Percentiles rank a stretch among this genome's conserved stretches.
Conservation (phyloP, 2,329 filamentous ascomycete species). For the Capronia americana region DNA sequence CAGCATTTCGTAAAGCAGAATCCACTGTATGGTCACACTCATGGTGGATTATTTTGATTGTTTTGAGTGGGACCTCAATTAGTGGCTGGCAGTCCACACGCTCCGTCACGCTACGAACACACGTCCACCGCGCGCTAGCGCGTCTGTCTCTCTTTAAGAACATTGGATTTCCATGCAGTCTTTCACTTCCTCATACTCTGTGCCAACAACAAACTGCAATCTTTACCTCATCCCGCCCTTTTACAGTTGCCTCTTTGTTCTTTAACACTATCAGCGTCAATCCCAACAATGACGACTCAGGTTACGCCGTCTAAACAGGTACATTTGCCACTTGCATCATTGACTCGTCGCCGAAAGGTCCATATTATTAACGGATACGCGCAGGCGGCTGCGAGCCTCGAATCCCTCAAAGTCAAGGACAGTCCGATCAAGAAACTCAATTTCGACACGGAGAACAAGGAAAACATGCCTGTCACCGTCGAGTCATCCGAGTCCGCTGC, state of each 20-base stretch:
- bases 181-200: constrained; percentile 27
- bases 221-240: constrained; percentile 16
- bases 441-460: constrained; percentile 74
- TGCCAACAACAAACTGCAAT: constrained; percentile 12
- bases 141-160: constrained; percentile 23
- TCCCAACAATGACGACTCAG: constrained; percentile 72
- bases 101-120: constrained; percentile 7
- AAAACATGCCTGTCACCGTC: constrained; percentile 70
- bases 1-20: constrained; percentile 25
- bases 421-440: constrained; percentile 89
- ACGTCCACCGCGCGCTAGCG: constrained; percentile 16
- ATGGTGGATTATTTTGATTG: constrained; percentile 18
- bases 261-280: constrained; percentile 30
- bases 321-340: constrained; percentile 53
- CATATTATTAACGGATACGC: constrained; percentile 48
- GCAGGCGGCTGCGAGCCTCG: constrained; percentile 84
- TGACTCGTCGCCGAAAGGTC: constrained; percentile 41
- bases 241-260: constrained; percentile 28
- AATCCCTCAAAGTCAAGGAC: constrained; percentile 85
- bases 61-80: constrained; percentile 11
- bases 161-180: constrained; percentile 25
- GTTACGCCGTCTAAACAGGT: constrained; percentile 77
- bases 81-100: constrained; percentile 6
- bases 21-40: constrained; percentile 21
- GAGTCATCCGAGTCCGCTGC: constrained; percentile 59